These are phyloP conservation scores for Perilla frutescens DNA, from an alignment of 257 asterid genomes.

Conservation along the genomic window DNA sequence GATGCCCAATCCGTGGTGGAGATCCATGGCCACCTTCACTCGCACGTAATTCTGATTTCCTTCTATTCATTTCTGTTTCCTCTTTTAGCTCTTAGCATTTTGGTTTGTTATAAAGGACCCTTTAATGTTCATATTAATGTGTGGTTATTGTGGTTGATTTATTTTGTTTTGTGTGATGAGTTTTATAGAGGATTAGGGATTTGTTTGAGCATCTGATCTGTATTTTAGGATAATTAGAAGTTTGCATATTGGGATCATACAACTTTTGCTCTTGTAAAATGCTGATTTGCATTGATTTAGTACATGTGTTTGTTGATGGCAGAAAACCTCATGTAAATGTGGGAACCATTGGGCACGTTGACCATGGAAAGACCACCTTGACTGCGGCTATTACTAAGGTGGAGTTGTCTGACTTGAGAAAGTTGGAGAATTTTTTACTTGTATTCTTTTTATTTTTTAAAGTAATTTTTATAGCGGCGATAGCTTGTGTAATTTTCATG, in stretches of 20 bases:
- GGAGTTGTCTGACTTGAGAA: not conserved
- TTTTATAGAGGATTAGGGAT: not conserved
- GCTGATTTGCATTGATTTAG: conserved; percentile 4
- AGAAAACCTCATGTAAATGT: conserved; percentile 97
- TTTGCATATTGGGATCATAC: not conserved
- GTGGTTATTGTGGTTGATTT: not conserved
- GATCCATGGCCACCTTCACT: conserved; percentile 98
- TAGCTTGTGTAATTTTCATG: not conserved
- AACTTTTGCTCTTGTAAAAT: conserved; percentile 9
- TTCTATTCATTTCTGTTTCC: not conserved
- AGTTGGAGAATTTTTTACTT: not conserved
- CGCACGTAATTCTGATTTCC: conserved; percentile 64
- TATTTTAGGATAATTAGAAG: conserved; percentile 1
- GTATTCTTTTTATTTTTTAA: not conserved
- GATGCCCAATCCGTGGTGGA: conserved; percentile 68
- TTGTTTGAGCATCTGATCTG: conserved; percentile 7
- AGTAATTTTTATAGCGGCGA: not conserved
- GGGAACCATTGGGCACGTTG: conserved; percentile 98
- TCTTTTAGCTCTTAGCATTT: not conserved
- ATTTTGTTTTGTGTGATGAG: not conserved
- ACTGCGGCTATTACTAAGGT: conserved; percentile 98
- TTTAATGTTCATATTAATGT: not conserved
- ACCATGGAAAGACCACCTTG: conserved; percentile 95
- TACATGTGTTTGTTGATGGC: conserved; percentile 32
- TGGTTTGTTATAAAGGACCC: not conserved